Base-by-base conservation (phyloP, 257 asterid species). In the Solanum bukasovii region DNA sequence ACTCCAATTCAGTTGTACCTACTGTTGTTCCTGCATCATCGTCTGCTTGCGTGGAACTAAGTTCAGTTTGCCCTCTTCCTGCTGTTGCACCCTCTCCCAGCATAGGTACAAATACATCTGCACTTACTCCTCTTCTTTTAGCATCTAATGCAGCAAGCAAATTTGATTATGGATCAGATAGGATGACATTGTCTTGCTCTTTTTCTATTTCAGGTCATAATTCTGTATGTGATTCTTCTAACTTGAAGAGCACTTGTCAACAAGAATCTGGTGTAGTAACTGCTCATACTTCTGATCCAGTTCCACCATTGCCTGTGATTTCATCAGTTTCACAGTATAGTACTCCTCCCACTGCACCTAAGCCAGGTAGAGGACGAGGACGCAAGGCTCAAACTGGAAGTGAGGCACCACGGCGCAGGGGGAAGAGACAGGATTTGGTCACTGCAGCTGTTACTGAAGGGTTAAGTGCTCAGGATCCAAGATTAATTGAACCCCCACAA, bases 391-490 rank as follows among this genome's bases (percentile, higher is more conserved):
- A 93, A 90, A 90, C 84, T 88, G 94, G 90, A 74, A 95, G 91
- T 87, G 96, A 91, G 92, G 89, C 93, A 34, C 92, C 96, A 33
- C 93, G 90, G 86, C 92, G 98, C 70, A 93, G 95, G 91, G 95
- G 96, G 87, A 94, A 93, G 91, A 93, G 94, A 90, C 94, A 91
- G 90, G 97, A 93, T 72, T 88, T 92, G 88, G 88, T 87, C 63
- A 90, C 63, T 25, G 68, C 94, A 86, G 81, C 59, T 87, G 88
- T 84, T 89, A 91, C 95, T 87, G 98, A 92, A 68, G 89, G 88
- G 85, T 49, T 89, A 88, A 49, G 90, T 88, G 91, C 87, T 90
- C 93, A 89, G 92, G 94, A 89, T 90, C 88, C 89, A 87, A 88
- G 88, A 86, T 38, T 89, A 65, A 72, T 86, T 91, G 96, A 92